Evolutionary conservation across 75 land plant genomes (phyloP).

Genomic region (Gnetum montanum): DNA sequence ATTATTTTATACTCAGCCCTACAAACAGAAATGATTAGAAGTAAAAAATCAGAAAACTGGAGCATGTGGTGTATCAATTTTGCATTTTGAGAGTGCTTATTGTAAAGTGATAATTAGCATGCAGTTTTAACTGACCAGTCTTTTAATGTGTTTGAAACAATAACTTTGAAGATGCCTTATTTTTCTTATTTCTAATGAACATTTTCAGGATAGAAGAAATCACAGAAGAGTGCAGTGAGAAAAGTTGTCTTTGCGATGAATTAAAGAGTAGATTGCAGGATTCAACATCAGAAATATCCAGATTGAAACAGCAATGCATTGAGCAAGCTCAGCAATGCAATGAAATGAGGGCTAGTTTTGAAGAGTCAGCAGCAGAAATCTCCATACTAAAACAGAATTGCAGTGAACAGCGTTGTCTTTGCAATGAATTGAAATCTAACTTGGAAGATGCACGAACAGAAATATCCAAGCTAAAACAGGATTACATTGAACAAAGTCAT

Average conservation of each 20-base stretch:
- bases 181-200: not conserved
- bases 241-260: slow-evolving; percentile 6
- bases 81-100: not conserved
- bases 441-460: slow-evolving; percentile 8
- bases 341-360: no score
- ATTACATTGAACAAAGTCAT: no score
- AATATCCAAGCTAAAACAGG: not conserved
- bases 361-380: no score
- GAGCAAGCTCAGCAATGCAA: no score
- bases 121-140: not conserved
- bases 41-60: no score
- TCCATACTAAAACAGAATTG: no score
- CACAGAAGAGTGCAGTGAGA: slow-evolving; percentile 18
- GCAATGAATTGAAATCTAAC: slow-evolving; percentile 14
- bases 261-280: slow-evolving; percentile 17
- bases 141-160: slow-evolving; percentile 4
- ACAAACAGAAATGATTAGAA: no score
- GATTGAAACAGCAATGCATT: slow-evolving; percentile 30
- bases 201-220: slow-evolving; percentile 52
- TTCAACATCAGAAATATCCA: slow-evolving; percentile 20
- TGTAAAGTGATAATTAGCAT: not conserved
- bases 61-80: not conserved
- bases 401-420: slow-evolving; percentile 14
- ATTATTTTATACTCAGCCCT: no score
- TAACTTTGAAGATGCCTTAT: not conserved